Conservation (phyloP, 805 yeast species). For the Suhomyces vadensis region DNA sequence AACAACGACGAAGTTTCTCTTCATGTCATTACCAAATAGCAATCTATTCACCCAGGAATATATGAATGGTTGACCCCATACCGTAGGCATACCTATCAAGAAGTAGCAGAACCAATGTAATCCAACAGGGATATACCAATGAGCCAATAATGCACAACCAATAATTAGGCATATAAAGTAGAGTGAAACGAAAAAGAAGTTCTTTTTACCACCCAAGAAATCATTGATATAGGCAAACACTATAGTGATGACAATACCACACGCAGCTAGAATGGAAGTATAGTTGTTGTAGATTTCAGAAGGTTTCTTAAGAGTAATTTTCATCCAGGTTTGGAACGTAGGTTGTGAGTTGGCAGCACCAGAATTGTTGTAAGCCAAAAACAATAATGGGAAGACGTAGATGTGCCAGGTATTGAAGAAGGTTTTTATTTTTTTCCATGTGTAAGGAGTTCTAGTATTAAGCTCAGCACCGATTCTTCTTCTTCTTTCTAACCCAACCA, state of each 20-base stretch:
- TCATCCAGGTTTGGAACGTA: conserved; percentile 41
- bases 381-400: conserved; percentile 43
- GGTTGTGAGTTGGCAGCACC: conserved; percentile 37
- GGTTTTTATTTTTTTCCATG: conserved; percentile 39
- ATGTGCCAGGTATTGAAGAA: conserved; percentile 53
- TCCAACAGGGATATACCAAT: conserved; percentile 51
- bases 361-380: conserved; percentile 38
- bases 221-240: conserved; percentile 24
- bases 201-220: conserved; percentile 33
- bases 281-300: conserved; percentile 34
- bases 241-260: conserved; percentile 7
- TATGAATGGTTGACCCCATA: conserved; percentile 59
- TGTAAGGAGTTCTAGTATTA: conserved; percentile 42
- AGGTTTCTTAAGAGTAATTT: conserved; percentile 26
- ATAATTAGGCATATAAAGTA: conserved; percentile 42
- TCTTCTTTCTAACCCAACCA: conserved; percentile 48
- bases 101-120: conserved; percentile 54
- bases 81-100: conserved; percentile 47
- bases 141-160: conserved; percentile 45
- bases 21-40: conserved; percentile 44
- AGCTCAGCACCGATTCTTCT: conserved; percentile 37
- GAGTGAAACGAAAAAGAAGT: conserved; percentile 35
- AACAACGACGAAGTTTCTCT: conserved; percentile 40
- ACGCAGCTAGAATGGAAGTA: conserved; percentile 32
- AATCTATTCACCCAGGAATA: conserved; percentile 57